A percentile compares a stretch with the other conserved stretches of the same genome.
Conservation (phyloP, 495 filamentous ascomycete genomes). For the Staphylotrichum tortipilum region DNA sequence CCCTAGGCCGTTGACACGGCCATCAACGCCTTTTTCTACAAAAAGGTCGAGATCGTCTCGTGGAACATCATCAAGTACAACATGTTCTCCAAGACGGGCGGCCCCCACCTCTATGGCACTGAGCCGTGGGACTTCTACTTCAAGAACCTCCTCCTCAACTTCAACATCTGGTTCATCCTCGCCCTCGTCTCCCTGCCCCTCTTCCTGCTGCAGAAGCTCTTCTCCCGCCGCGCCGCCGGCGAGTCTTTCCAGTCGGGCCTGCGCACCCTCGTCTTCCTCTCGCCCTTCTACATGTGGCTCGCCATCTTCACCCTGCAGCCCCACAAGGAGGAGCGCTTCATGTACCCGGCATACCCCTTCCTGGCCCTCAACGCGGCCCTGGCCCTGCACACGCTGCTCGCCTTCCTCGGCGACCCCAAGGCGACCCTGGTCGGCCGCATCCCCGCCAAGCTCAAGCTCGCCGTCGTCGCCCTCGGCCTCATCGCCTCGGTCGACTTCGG, state of each 20-base stretch:
- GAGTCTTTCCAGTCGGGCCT: constrained; percentile 44
- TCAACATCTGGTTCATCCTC: constrained; percentile 86
- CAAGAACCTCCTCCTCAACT: constrained; percentile 85
- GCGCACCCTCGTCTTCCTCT: constrained; percentile 64
- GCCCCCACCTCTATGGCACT: constrained; percentile 90
- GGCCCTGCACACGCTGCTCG: constrained; percentile 66
- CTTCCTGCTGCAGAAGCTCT: constrained; percentile 40
- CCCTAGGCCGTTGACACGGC: constrained; percentile 43
- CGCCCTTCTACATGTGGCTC: constrained; percentile 93
- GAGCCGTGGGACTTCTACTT: constrained; percentile 98
- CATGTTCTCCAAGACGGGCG: constrained; percentile 69
- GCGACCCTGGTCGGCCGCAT: constrained; percentile 56
- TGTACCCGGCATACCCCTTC: constrained; percentile 93
- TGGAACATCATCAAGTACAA: constrained; percentile 97
- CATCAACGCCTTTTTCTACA: constrained; percentile 77
- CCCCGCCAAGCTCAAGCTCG: constrained; percentile 60
- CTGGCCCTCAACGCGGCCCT: constrained; percentile 90
- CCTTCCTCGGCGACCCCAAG: constrained; percentile 60
- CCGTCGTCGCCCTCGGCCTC: constrained; percentile 42
- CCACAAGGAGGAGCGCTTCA: constrained; percentile 98
- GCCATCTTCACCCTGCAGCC: constrained; percentile 83
- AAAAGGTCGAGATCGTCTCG: constrained; percentile 64
- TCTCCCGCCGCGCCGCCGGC: constrained; percentile 27
- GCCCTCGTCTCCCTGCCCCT: constrained; percentile 65
- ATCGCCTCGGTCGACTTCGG: constrained; percentile 56